These are phyloP conservation scores for Clarireedia hainanense DNA, from an alignment of 2,329 filamentous ascomycete genomes.

Conservation along the genomic window DNA sequence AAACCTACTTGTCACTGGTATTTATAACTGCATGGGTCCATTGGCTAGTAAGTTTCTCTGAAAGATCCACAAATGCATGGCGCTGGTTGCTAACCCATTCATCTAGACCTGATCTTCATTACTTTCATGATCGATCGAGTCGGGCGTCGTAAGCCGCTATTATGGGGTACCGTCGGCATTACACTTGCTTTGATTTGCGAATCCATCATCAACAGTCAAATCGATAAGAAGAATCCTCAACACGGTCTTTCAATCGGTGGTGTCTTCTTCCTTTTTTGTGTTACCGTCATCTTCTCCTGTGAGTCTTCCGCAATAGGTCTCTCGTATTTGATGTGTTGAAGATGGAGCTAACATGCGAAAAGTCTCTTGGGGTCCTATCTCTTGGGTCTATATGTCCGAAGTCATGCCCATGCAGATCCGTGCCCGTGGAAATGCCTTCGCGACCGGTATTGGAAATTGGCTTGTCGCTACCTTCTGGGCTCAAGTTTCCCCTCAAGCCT, in stretches of 20 bases:
- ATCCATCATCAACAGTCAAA: constrained; percentile 47
- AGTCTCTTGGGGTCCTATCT: constrained; percentile 50
- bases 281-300: constrained; percentile 48
- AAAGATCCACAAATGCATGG: no score
- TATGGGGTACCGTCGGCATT: constrained; percentile 46
- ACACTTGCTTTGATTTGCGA: constrained; percentile 52
- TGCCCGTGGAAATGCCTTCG: constrained; percentile 48
- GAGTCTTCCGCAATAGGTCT: not conserved
- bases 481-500: constrained; percentile 47
- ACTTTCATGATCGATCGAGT: constrained; percentile 47
- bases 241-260: constrained; percentile 48
- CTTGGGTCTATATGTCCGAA: constrained; percentile 59
- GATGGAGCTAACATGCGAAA: no score
- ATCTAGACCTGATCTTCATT: constrained; percentile 49
- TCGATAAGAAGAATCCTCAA: constrained; percentile 32
- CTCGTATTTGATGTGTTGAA: no score
- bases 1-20: constrained; percentile 47
- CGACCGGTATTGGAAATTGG: constrained; percentile 52
- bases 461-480: constrained; percentile 50
- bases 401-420: constrained; percentile 61
- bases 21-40: constrained; percentile 53
- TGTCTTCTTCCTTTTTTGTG: constrained; percentile 59
- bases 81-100: not conserved
- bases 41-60: constrained; percentile 29
- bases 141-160: constrained; percentile 42